Base-by-base conservation (phyloP, 2,329 filamentous ascomycete genomes). In the Pseudocercospora musae region DNA sequence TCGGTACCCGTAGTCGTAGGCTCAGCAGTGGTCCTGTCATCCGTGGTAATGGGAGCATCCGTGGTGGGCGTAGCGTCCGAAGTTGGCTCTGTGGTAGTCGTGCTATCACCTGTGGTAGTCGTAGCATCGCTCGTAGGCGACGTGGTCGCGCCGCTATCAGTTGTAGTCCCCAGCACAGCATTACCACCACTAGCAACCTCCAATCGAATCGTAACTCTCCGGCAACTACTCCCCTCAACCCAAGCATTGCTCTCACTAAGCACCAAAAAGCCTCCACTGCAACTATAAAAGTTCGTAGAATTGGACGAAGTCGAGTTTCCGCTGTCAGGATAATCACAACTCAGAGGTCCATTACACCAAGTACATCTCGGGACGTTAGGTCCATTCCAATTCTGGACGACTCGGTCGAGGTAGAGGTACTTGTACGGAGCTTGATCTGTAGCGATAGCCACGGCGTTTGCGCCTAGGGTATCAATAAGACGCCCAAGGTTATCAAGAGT, bases 341-440 rank as follows among this genome's bases (percentile, higher is more conserved):
- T 18, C 27, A 54, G 7, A n/a, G 52, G 52, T n/a, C 52, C 52
- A n/a, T 40, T 40, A n/a, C 52, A 54, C 52, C 52, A 54, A 21
- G 52, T 37, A 23, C 52, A 54, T 21, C 8, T 54, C 29, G 52
- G 52, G 2, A 54, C 52, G n/a, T 54, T 33, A 10, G 15, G 27
- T 4, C 31, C 29, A 7, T 21, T 25, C 23, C 23, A 7, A 3
- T 18, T 29, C 15, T 54, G 37, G 2, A 40, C 18, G 25, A 40
- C 15, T 18, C 3, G 25, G 29, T 54, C 29, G 27, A 54, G 52
- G 4, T 21, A 33, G 15, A 54, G 52, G 31, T 54, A 54, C 15
- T 40, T 20, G 52, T 54, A 54, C 2, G 52, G 52, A 21, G 52
- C 52, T 23, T 54, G 13, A 4, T 40, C 29, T 15, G 52, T 54